Conservation (phyloP, 73 alveolate genomes). For the Symbiodinium pilosum region DNA sequence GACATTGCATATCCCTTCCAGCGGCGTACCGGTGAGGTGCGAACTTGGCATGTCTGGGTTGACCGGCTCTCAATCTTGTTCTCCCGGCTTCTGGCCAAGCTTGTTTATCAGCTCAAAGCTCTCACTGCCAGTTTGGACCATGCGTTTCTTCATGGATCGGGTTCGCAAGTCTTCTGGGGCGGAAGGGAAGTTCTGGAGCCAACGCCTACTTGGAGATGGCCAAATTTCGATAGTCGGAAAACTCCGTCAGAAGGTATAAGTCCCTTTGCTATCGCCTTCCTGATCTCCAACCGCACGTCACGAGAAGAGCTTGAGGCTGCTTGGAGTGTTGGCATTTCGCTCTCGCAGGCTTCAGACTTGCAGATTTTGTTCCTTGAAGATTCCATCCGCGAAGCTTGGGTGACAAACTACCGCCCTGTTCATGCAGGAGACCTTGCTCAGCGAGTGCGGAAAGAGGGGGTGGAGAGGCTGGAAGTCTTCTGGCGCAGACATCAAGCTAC, state of each 20-base stretch:
- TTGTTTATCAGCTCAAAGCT: conserved; percentile 67
- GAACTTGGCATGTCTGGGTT: conserved; percentile 88
- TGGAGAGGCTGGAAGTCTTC: not conserved
- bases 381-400: conserved; percentile 48
- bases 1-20: conserved; percentile 41
- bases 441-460: not conserved
- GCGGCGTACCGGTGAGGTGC: conserved; percentile 20
- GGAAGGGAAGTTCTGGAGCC: not conserved
- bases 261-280: not conserved
- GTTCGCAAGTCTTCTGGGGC: conserved; percentile 66
- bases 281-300: conserved; percentile 46
- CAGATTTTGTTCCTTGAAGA: conserved; percentile 41
- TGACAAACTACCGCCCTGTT: conserved; percentile 43
- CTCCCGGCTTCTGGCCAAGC: conserved; percentile 70
- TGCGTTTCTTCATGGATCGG: conserved; percentile 22
- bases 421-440: not conserved
- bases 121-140: conserved; percentile 54
- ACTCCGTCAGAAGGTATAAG: not conserved
- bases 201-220: not conserved
- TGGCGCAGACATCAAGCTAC: conserved; percentile 87
- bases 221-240: not conserved
- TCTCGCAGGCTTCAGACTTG: not conserved
- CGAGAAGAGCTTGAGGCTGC: conserved; percentile 13
- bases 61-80: conserved; percentile 54
- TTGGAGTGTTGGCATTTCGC: not conserved